Evolutionary conservation across 148 eudicot species (phyloP).

Genomic region (Rhododendron griersonianum): DNA sequence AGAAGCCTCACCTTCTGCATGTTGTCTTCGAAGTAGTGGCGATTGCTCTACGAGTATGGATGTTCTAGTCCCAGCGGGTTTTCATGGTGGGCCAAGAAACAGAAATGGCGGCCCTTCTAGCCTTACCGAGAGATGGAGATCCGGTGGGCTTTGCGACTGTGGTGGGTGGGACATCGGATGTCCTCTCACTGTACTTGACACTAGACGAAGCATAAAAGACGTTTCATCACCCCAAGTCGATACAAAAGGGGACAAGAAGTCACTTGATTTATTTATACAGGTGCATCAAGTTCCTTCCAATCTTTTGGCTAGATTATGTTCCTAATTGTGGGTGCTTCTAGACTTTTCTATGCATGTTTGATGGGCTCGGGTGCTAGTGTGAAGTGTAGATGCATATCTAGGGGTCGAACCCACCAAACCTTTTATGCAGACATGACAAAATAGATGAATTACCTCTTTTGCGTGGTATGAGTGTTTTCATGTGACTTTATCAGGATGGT

Average conservation of each 20-base stretch:
- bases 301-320: background rate
- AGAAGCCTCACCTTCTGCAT: slow-evolving; percentile 21
- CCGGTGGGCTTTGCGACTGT: slow-evolving; percentile 73
- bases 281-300: slow-evolving; percentile 23
- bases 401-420: background rate
- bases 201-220: slow-evolving; percentile 29
- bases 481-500: background rate
- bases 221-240: slow-evolving; percentile 22
- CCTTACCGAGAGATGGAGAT: slow-evolving; percentile 72
- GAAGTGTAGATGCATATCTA: background rate
- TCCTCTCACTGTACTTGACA: slow-evolving; percentile 53
- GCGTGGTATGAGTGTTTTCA: background rate
- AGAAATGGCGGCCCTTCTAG: slow-evolving; percentile 54
- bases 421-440: background rate
- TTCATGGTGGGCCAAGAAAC: slow-evolving; percentile 74
- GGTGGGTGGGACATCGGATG: slow-evolving; percentile 99
- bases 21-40: slow-evolving; percentile 16
- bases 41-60: slow-evolving; percentile 52
- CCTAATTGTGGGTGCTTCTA: background rate
- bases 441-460: background rate
- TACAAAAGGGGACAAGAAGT: slow-evolving; percentile 33
- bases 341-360: background rate
- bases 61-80: slow-evolving; percentile 61
- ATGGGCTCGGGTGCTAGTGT: background rate
- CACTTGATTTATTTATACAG: slow-evolving; percentile 50